Percentiles rank a stretch among this genome's conserved stretches.
These are phyloP conservation scores for Geotrichum restrictum DNA, from an alignment of 1,139 yeast genomes.

Conservation along the genomic window DNA sequence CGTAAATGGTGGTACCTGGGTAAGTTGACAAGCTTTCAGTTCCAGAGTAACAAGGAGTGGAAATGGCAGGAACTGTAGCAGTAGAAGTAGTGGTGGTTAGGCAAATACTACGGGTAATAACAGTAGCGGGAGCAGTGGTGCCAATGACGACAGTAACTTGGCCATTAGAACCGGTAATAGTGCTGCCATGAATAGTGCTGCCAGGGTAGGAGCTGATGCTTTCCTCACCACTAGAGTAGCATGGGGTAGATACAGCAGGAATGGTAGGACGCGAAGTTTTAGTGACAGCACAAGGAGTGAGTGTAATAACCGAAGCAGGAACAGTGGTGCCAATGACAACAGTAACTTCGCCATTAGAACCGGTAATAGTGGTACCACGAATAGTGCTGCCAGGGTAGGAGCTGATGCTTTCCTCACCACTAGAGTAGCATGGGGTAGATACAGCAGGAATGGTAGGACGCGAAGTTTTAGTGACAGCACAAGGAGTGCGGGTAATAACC, in stretches of 20 bases:
- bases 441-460: constrained; percentile 9
- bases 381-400: constrained; percentile 16
- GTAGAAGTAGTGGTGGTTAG: too few relatives aligned
- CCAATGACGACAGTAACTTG: constrained; percentile 4
- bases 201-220: constrained; percentile 13
- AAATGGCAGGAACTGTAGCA: constrained; percentile 5
- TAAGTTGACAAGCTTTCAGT: constrained; percentile 7
- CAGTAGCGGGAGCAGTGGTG: too few relatives aligned
- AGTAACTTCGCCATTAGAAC: constrained; percentile 11
- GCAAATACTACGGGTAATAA: too few relatives aligned
- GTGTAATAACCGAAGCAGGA: constrained; percentile 12
- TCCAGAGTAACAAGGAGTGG: constrained; percentile 10
- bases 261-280: constrained; percentile 5
- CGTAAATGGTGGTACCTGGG: constrained; percentile 15
- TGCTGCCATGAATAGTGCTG: constrained; percentile 14
- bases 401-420: neutral
- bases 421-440: constrained; percentile 3
- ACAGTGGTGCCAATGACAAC: constrained; percentile 12
- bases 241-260: constrained; percentile 10
- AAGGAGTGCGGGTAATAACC: constrained; percentile 13
- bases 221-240: constrained; percentile 8
- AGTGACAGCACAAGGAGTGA: constrained; percentile 15
- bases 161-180: constrained; percentile 10
- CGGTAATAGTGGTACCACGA: constrained; percentile 15
- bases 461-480: constrained; percentile 10